These are phyloP conservation scores for Detonula confervacea DNA, from an alignment of 352 stramenopile species.

Conservation along the genomic window DNA sequence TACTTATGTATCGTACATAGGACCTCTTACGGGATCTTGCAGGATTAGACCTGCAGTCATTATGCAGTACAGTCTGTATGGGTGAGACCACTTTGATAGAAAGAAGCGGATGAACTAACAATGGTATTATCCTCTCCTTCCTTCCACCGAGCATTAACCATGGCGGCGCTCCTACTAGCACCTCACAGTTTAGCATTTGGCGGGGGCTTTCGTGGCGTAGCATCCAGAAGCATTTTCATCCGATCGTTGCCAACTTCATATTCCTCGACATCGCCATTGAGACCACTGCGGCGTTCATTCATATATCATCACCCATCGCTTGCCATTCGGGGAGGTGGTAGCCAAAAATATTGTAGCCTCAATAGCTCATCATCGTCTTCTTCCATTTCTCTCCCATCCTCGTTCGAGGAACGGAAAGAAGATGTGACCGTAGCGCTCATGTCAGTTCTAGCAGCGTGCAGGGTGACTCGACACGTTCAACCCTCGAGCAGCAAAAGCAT, in stretches of 20 bases:
- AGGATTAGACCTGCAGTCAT: too few species aligned
- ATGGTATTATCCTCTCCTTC: too few species aligned
- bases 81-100: too few species aligned
- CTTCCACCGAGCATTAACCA: not conserved
- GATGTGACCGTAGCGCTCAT: conserved; percentile 37
- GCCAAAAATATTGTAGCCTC: not conserved
- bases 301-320: not conserved
- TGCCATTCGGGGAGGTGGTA: not conserved
- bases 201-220: not conserved
- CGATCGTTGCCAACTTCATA: not conserved
- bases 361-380: not conserved
- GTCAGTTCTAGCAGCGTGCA: conserved; percentile 28
- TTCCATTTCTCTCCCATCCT: conserved; percentile 18
- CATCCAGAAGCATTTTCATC: not conserved
- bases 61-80: too few species aligned
- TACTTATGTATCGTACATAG: too few species aligned
- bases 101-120: too few species aligned
- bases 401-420: conserved; percentile 20
- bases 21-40: too few species aligned
- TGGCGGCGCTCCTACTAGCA: not conserved
- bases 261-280: not conserved
- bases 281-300: not conserved
- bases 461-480: conserved; percentile 36
- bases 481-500: conserved; percentile 17
- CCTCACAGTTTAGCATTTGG: conserved; percentile 1